Base-by-base conservation (phyloP, 495 filamentous ascomycete species). In the Aspergillus cristatus region DNA sequence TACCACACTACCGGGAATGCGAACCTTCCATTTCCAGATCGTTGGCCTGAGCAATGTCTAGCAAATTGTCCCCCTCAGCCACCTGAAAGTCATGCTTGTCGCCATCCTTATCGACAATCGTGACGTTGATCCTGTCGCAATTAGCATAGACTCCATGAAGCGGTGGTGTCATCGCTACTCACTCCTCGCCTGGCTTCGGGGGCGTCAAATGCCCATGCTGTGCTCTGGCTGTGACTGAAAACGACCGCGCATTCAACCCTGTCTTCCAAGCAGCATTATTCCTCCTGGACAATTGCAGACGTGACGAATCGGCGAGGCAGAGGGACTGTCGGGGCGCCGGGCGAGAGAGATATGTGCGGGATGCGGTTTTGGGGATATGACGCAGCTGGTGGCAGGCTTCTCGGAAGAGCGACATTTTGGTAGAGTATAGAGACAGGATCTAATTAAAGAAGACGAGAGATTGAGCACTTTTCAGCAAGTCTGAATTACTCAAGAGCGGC, bases 11-110 rank as follows among this genome's bases (percentile, higher is more conserved):
- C 0, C 7, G 1, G n/a, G 14, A 14, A 34, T 3, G 42, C 61
- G 32, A 58, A 79, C 78, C 91, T 69, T 98, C 91, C 90, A 98
- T 96, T 60, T 98, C 91, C 8, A 98, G 61, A 51, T 97, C 91
- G 61, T 97, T 75, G 24, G 81, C 83, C 61, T 96, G 90, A 13
- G 91, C 91, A 47, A 98, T 91, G 48, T 94, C 87, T 24, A 98
- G 68, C 34, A 98, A 61, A 55, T 98, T 97, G 57, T 94, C 85
- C 20, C 91, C 93, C 52, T 80, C 75, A 3, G 77, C 65, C 8
- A 94, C 88, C 47, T 84, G 79, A 50, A 94, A 73, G 32, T 77
- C 81, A 53, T 84, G 72, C 50, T 76, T 69, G 3, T 71, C 65
- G 15, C 77, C 77, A n/a, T 97, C 88, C 60, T 97, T 97, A 62